Evolutionary conservation across 805 yeast species (phyloP).

Genomic region (Sugiyamaella boreocaroliniensis): DNA sequence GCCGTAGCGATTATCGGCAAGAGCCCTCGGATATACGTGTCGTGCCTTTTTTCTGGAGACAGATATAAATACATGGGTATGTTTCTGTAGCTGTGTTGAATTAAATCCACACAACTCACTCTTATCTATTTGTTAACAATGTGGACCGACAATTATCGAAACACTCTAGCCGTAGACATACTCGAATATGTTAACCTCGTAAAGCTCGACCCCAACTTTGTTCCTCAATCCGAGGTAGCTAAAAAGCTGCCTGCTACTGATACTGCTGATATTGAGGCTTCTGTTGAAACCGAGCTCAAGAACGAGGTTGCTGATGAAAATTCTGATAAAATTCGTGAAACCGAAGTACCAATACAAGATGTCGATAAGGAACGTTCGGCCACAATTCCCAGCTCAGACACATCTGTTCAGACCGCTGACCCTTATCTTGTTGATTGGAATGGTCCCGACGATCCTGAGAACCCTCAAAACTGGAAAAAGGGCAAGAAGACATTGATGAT

Average conservation of each 20-base stretch:
- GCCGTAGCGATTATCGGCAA: too few species aligned
- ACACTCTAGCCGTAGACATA: slow-evolving; percentile 11
- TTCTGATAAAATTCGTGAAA: neutral
- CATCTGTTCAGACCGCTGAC: slow-evolving; percentile 1
- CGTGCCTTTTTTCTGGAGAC: neutral
- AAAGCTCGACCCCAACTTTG: slow-evolving; percentile 8
- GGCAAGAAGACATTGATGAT: slow-evolving; percentile 36
- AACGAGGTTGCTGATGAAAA: neutral
- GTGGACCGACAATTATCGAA: slow-evolving; percentile 10
- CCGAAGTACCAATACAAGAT: neutral
- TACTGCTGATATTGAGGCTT: neutral
- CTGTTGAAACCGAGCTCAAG: neutral
- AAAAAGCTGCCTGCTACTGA: neutral
- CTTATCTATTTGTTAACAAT: neutral
- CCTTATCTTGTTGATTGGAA: slow-evolving; percentile 29
- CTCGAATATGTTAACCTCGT: slow-evolving; percentile 10
- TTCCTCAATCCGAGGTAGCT: slow-evolving; percentile 3
- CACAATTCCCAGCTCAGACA: neutral
- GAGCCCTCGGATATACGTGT: neutral
- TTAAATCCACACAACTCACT: too few species aligned
- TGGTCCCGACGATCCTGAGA: slow-evolving; percentile 27
- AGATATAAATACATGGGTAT: too few species aligned
- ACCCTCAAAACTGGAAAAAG: slow-evolving; percentile 54
- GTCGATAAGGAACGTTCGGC: neutral
- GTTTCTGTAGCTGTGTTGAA: too few species aligned